Base-by-base conservation (phyloP, 106 monocot species). In the Posidonia australis region DNA sequence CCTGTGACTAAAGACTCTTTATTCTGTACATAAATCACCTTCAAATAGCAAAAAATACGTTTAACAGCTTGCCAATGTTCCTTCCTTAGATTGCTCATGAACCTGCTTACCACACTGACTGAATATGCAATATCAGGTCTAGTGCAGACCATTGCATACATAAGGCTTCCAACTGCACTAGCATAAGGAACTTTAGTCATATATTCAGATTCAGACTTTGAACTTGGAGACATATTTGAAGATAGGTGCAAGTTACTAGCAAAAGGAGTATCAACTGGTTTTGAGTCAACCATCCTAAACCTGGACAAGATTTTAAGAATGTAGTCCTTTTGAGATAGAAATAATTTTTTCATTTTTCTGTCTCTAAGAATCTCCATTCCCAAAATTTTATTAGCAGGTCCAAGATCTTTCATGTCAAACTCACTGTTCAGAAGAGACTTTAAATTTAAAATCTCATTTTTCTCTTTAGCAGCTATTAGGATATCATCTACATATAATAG, bases 101-200 rank as follows among this genome's bases (percentile, higher is more conserved):
- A 71, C 30, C n/a, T n/a, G 21, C 52, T 62, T 26, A 71, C 42
- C 16, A 71, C 2, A 13, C 64, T 53, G 0, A 64, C 46, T 28
- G 5, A 52, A 44, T 7, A 44, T 0, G 59, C 36, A 18, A 64
- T 0, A 7, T 64, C 24, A 0, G 53, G 11, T 0, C 19, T 7
- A 2, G 53, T 55, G 12, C 63, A 72, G 9, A 64, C 45, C 63
- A 72, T 64, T 14, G 43, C 55, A 64, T 63, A 63, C 63, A 71
- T 55, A 5, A 72, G 28, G 2, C 14, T 54, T 55, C 43, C 52
- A 0, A 72, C 26, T 18, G 45, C 55, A 45, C 6, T 54, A 6
- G 19, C 12, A 23, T 72, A 64, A 23, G 49, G 23, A 32, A 54
- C 30, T 7, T 42, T 28, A 31, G 17, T 20, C 63, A 62, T 71